Evolutionary conservation across 805 yeast genomes (phyloP), one percentile per base, ranked within the genome.

Genomic region (Torulaspora gathmanii): DNA sequence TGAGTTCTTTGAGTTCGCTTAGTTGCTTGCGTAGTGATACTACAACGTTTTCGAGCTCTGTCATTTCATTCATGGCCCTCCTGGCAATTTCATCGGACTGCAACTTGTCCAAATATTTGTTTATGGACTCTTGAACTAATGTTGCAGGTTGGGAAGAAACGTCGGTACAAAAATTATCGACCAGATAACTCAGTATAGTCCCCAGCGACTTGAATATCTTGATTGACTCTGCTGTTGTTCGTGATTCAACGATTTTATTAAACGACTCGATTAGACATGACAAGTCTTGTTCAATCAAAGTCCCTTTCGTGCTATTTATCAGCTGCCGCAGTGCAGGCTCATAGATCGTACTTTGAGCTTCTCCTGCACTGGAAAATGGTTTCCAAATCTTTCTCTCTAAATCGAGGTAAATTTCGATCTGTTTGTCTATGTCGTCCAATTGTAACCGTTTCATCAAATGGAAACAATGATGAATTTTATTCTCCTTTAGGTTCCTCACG

Each of bases 31-130:
- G 78, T 78, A 60, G 78, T 79, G 46, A 80, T 64, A 56, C 74
- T 79, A 31, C 73, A 73, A 4, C 77, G 72, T 29, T 62, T 64
- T 52, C 69, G 58, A 35, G 68, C 63, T 26, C 79, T 70, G 36
- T 72, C 77, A 55, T 74, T 73, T 29, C 81, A 72, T 44, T 77
- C 88, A 70, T 74, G 49, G 96, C 95, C 48, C 84, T 74, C 42
- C 80, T 72, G 10, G 95, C 95, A 66, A 83, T 82, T 43, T 87
- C 95, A 61, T 91, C 96, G 0, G 96, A 86, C 53, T 82, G 81
- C 58, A 90, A 72, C 22, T 85, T 75, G 34, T 87, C 81, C 47
- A 79, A 72, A 37, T 91, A 69, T 44, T 80, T 72, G 56, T 86
- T 88, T 28, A 90, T 80, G 1, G 95, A 86, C 38, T 85, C 78